Conservation (phyloP, 108 stramenopile species). For the Poteriospumella lacustris region DNA sequence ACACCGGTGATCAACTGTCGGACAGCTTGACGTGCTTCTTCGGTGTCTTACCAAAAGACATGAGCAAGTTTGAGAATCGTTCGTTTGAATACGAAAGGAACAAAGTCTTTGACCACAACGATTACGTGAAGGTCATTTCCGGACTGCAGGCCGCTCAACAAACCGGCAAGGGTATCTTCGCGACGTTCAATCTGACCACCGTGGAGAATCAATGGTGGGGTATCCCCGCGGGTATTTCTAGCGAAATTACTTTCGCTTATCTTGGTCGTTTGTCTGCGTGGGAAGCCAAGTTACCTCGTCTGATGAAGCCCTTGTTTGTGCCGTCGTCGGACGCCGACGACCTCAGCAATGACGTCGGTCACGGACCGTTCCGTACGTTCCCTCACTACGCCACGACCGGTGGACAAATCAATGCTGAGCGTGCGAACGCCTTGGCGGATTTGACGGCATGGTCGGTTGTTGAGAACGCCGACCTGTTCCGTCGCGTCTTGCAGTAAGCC, state of each 20-base stretch:
- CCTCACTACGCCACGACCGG: slow-evolving; percentile 23
- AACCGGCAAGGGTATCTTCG: slow-evolving; percentile 13
- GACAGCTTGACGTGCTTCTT: slow-evolving; percentile 2
- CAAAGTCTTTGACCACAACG: slow-evolving; percentile 1
- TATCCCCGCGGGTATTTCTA: not conserved
- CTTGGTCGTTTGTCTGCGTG: slow-evolving; percentile 5
- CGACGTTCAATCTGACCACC: slow-evolving; percentile 10
- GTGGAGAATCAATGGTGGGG: slow-evolving; percentile 19
- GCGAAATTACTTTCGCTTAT: slow-evolving; percentile 17
- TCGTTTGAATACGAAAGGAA: not conserved
- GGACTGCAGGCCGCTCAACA: slow-evolving; percentile 15
- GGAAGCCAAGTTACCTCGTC: not conserved
- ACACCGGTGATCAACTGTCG: not conserved
- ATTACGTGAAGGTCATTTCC: not conserved
- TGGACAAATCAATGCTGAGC: not conserved
- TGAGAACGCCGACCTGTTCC: slow-evolving; percentile 20
- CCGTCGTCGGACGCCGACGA: slow-evolving; percentile 11
- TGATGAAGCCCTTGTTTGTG: slow-evolving; percentile 11
- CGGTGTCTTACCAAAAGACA: not conserved
- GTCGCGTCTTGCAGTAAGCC: not conserved
- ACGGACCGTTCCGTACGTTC: slow-evolving; percentile 5
- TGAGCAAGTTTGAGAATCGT: not conserved
- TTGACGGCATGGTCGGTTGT: not conserved
- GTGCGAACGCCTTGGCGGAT: slow-evolving; percentile 13
- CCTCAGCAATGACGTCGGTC: not conserved